A percentile compares a stretch with the other conserved stretches of the same genome.
Conservation (phyloP, 345 rosid genomes). For the Syzygium aromaticum region DNA sequence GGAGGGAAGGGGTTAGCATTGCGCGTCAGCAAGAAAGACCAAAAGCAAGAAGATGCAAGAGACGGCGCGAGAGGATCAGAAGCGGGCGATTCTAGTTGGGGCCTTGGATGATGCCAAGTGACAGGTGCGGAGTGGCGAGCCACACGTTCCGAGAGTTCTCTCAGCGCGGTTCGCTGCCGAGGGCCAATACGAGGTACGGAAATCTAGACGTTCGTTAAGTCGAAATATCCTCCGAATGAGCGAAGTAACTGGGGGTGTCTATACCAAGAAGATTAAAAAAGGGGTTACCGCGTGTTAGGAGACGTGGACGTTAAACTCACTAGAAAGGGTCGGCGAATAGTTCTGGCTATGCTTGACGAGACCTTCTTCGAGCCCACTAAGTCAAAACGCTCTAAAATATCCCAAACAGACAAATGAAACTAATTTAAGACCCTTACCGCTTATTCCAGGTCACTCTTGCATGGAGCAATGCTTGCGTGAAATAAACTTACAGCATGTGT, state of each 20-base stretch:
- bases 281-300: fast-evolving
- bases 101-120: too few relatives aligned
- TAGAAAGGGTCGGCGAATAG: neutral
- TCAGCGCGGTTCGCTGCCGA: neutral
- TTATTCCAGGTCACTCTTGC: neutral
- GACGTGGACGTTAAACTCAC: fast-evolving
- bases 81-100: too few relatives aligned
- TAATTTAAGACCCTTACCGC: fast-evolving
- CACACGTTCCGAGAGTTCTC: neutral
- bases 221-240: neutral
- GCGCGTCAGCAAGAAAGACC: neutral
- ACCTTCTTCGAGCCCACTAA: neutral
- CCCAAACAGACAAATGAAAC: fast-evolving
- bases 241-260: neutral
- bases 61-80: too few relatives aligned
- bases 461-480: fast-evolving
- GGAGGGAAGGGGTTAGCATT: neutral
- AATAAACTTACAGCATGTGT: neutral
- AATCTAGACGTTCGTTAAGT: neutral
- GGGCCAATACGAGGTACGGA: neutral
- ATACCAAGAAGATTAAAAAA: neutral
- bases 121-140: too few relatives aligned
- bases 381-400: neutral
- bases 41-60: neutral
- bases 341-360: fast-evolving